These are phyloP conservation scores for Bipolaris victoriae DNA, from an alignment of 2,329 filamentous ascomycete species.

Conservation along the genomic window DNA sequence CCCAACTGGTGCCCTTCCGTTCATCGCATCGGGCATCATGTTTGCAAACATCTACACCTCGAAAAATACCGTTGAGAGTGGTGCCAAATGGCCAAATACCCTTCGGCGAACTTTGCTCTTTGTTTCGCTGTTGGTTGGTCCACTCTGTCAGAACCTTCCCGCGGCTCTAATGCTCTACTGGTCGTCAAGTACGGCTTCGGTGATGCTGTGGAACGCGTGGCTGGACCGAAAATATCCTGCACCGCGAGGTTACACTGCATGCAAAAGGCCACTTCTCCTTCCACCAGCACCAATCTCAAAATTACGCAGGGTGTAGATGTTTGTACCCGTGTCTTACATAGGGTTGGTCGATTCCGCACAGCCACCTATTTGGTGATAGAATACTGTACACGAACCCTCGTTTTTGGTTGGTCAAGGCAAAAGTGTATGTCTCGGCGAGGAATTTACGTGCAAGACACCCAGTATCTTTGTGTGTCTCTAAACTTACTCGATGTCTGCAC, in stretches of 20 bases:
- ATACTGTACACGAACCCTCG: too few relatives aligned
- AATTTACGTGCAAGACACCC: too few relatives aligned
- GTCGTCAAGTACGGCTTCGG: constrained; percentile 43
- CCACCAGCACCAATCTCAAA: constrained; percentile 16
- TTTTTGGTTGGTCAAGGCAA: not conserved
- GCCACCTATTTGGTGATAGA: too few relatives aligned
- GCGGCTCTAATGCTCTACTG: constrained; percentile 53
- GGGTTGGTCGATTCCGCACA: not conserved
- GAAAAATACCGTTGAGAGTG: constrained; percentile 27
- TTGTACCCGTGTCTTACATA: not conserved
- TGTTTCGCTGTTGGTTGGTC: constrained; percentile 41
- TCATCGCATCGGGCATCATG: constrained; percentile 56
- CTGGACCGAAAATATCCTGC: constrained; percentile 41
- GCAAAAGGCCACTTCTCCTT: constrained; percentile 38
- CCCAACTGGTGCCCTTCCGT: constrained; percentile 57
- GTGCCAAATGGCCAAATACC: constrained; percentile 21
- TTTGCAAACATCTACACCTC: constrained; percentile 54
- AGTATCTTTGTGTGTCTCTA: too few relatives aligned
- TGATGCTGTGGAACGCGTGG: constrained; percentile 43
- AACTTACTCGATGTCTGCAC: too few relatives aligned
- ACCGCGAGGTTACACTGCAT: constrained; percentile 30
- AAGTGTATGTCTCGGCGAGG: too few relatives aligned
- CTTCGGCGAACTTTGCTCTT: constrained; percentile 36
- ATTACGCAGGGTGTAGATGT: constrained; percentile 12
- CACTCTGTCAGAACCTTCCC: constrained; percentile 46